phyloP scores from a whole-genome alignment of 345 rosid genomes.

The Odontarrhena argentea region DNA sequence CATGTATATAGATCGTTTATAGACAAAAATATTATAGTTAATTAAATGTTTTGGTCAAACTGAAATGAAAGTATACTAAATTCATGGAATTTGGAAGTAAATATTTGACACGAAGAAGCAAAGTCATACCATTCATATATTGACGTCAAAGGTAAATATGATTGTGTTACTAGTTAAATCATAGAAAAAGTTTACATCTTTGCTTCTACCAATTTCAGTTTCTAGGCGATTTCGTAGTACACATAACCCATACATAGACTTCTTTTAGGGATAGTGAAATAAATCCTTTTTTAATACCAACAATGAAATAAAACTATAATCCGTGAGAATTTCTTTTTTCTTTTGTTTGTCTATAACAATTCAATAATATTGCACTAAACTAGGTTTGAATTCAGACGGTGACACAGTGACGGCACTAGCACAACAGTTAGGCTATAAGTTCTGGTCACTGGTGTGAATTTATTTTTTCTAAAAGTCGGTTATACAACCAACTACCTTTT shows the following conservation, averaged over 20 bases:
- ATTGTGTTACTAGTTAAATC: constrained; percentile 15
- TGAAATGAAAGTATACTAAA: background rate
- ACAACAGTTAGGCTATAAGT: no score
- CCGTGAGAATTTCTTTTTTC: no score
- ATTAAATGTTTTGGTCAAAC: background rate
- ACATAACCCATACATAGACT: background rate
- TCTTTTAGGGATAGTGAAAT: background rate
- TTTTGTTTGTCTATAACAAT: no score
- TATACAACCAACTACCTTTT: no score
- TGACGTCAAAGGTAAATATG: constrained; percentile 20
- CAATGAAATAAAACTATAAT: no score
- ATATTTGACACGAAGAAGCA: constrained; percentile 32
- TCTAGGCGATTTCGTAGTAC: background rate
- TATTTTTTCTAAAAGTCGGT: no score
- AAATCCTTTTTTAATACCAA: background rate
- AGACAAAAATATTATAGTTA: constrained; percentile 4
- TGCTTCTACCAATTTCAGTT: constrained; percentile 24
- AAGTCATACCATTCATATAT: constrained; percentile 26
- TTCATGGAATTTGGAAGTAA: constrained; percentile 4
- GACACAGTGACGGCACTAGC: no score
- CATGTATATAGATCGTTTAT: background rate
- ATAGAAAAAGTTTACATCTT: constrained; percentile 24
- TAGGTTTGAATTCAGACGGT: no score
- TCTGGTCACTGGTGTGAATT: no score
- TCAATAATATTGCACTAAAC: no score